Percentiles rank a stretch among this genome's conserved stretches.
These are phyloP conservation scores for Monosporascus sp. DNA, from an alignment of 2,329 filamentous ascomycete species.

Conservation along the genomic window DNA sequence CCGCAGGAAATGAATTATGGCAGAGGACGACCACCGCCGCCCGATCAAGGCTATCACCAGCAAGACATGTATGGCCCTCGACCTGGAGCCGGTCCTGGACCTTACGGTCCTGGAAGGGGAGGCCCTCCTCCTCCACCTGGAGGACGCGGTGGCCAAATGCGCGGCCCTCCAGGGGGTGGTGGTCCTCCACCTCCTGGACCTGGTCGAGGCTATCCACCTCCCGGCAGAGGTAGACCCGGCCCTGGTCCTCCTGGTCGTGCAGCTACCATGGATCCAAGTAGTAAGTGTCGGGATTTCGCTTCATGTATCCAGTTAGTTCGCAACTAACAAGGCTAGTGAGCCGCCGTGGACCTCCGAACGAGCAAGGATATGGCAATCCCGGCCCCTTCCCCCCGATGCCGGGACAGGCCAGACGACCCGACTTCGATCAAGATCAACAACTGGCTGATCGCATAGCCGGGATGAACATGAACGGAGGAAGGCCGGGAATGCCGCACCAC, in stretches of 20 bases:
- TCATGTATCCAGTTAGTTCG: not conserved
- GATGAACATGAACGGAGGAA: constrained; percentile 32
- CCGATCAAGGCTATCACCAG: constrained; percentile 31
- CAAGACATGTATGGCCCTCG: constrained; percentile 40
- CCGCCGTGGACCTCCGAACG: constrained; percentile 17
- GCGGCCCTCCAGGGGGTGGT: constrained; percentile 27
- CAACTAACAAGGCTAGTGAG: constrained; percentile 17
- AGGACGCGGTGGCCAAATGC: constrained; percentile 40
- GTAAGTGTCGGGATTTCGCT: constrained; percentile 12
- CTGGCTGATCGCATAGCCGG: constrained; percentile 37
- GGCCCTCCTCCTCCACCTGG: constrained; percentile 35
- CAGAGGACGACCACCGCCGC: constrained; percentile 32
- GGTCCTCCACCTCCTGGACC: constrained; percentile 19
- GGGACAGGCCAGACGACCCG: constrained; percentile 32
- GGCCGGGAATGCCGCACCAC: constrained; percentile 17
- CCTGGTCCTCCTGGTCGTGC: constrained; percentile 34
- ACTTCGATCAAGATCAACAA: constrained; percentile 34
- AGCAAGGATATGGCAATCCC: constrained; percentile 32
- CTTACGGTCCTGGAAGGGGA: constrained; percentile 33
- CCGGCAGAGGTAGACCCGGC: constrained; percentile 33
- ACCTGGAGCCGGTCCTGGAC: constrained; percentile 19
- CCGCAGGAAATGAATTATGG: constrained; percentile 42
- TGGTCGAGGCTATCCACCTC: constrained; percentile 18
- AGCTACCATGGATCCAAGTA: constrained; percentile 30
- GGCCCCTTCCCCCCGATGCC: constrained; percentile 36